Evolutionary conservation across 2,329 filamentous ascomycete species (phyloP), one percentile per base, ranked within the genome.

Genomic region (Diaporthe sp.): DNA sequence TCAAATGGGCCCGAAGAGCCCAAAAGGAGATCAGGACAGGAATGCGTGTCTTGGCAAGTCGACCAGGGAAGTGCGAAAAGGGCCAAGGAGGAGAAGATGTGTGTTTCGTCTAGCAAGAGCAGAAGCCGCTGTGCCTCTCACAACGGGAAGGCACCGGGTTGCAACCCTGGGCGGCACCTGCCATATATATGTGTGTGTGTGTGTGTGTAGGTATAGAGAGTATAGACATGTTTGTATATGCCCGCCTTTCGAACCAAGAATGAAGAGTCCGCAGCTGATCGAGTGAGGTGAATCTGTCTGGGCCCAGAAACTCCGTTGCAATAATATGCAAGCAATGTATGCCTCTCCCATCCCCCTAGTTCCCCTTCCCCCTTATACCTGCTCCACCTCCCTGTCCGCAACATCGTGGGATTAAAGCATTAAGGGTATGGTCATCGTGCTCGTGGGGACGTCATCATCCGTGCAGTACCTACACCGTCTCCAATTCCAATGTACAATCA

Each of bases 391-490:
- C 31, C 22, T 39, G 19, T 39, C 34, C 65, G 34, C 49, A 31
- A 39, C 34, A 28, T 69, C 49, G 34, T 42, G 34, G 19, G 34
- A 67, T 71, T 72, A 76, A 70, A 25, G 58, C 65, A 76, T 74
- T 74, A 71, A 55, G n/a, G 25, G 51, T 74, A 76, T 67, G 37
- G 17, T 57, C 67, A 51, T 74, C 51, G 51, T 46, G n/a, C 25
- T 10, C 28, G 53, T 61, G 34, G 49, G 53, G n/a, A n/a, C 28
- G 15, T 53, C 49, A 6, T 46, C 49, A 55, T 69, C 15, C 49
- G 49, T 55, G 6, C n/a, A 69, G 22, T 55, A 22, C 55, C 13
- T 55, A 22, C 55, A 25, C n/a, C 25, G 22, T 42, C 65, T 69
- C 49, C 65, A 42, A 22, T 42, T 28, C 46, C 65, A 69, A 69